Conservation (phyloP, 169 alveolate species). For the Plasmodium coatneyi region DNA sequence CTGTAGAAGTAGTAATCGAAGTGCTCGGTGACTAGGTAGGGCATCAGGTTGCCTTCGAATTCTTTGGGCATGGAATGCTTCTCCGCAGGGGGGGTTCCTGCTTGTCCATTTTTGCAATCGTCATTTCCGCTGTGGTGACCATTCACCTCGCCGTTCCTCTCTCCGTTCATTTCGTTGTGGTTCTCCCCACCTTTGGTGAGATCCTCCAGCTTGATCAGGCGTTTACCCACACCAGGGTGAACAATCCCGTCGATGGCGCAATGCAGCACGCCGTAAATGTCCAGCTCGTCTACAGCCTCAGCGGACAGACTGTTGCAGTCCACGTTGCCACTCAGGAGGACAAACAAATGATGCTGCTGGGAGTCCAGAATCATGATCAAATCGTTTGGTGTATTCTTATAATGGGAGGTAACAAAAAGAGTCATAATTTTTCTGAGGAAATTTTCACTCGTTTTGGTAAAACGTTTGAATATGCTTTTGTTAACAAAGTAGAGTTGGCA, state of each 20-base stretch:
- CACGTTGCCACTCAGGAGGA: slow-evolving; percentile 85
- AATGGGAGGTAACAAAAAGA: slow-evolving; percentile 98
- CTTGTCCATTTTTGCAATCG: slow-evolving; percentile 83
- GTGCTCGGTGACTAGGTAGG: slow-evolving; percentile 94
- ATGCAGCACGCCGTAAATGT: slow-evolving; percentile 80
- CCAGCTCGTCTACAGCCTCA: slow-evolving; percentile 63
- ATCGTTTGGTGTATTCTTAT: slow-evolving; percentile 99
- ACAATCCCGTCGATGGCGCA: slow-evolving; percentile 88
- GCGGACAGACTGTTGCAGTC: not conserved
- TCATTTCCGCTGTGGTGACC: slow-evolving; percentile 1
- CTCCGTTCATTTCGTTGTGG: not conserved
- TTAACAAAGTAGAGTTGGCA: slow-evolving; percentile 97
- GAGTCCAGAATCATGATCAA: slow-evolving; percentile 98
- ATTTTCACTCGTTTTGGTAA: slow-evolving; percentile 96
- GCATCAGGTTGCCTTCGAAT: slow-evolving; percentile 96
- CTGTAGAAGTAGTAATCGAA: slow-evolving; percentile 84
- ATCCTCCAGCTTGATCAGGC: slow-evolving; percentile 11
- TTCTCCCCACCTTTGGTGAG: not conserved
- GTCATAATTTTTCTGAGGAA: slow-evolving; percentile 96
- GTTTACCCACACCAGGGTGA: not conserved
- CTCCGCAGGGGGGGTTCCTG: slow-evolving; percentile 90
- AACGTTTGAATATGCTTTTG: slow-evolving; percentile 97
- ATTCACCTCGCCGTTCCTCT: not conserved
- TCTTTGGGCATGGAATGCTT: slow-evolving; percentile 98
- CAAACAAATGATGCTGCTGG: slow-evolving; percentile 98